Base-by-base conservation (phyloP, 345 rosid genomes). In the Alliaria petiolata region DNA sequence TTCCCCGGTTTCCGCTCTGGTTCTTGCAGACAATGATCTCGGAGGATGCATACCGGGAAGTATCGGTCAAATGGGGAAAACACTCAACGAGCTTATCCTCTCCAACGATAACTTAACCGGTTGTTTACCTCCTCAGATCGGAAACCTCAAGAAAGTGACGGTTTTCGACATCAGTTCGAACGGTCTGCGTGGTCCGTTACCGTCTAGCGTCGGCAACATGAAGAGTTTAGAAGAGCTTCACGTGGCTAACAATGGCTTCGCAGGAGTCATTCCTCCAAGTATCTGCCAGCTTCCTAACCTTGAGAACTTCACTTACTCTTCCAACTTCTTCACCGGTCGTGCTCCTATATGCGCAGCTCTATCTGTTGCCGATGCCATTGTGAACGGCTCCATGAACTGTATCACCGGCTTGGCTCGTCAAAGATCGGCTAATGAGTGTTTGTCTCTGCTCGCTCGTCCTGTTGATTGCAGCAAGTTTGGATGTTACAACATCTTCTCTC, bases 1-100 rank as follows among this genome's bases (percentile, higher is more conserved):
- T 72, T 89, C 92, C 0, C 96, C 96, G 0, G 92, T 89, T 26
- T 89, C 92, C 0, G 90, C 84, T 22, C 45, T 89, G 50, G 96
- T 87, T 9, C 78, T 87, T 14, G 90, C 96, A 2, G 85, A 89
- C 72, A 89, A 89, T 30, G 77, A 89, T 60, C 92, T 89, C 0
- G 89, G 96, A 1, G 92, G 96, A n/a, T 89, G 96, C 49, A 85
- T 89, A 26, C 96, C 96, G 0, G 78, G 79, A 10, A 87, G 87
- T 42, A 85, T 89, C 22, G 92, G 86, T 12, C 83, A 85, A 44
- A 89, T 85, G 92, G 92, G 84, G 3, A 80, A 81, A 3, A 89
- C 92, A 4, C 69, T 89, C 20, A 87, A 89, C 53, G 92, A 89
- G 67, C 72, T 89, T 17, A 89, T 89, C 62, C 88, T 89, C 39